A percentile compares a stretch with the other conserved stretches of the same genome.
These are phyloP conservation scores for Phaeosphaeria sp. DNA, from an alignment of 2,329 filamentous ascomycete genomes.

Conservation along the genomic window DNA sequence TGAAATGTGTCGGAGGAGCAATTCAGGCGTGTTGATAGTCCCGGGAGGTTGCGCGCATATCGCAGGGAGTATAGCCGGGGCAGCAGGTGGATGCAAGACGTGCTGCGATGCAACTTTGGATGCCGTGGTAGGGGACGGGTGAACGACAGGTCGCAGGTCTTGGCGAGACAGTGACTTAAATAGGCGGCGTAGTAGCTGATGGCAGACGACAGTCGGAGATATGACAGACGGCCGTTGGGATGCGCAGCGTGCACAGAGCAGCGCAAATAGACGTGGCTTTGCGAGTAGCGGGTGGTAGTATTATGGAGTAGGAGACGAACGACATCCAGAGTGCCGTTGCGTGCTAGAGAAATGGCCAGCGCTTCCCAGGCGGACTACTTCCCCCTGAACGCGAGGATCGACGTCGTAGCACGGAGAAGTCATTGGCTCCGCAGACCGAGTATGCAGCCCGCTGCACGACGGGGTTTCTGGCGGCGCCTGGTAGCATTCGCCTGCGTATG, in stretches of 20 bases:
- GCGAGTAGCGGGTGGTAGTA: neutral
- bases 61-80: slow-evolving; percentile 8
- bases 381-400: slow-evolving; percentile 22
- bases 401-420: slow-evolving; percentile 4
- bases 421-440: slow-evolving; percentile 21
- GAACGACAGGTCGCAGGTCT: neutral
- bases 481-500: neutral
- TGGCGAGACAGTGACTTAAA: neutral
- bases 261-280: neutral
- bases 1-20: neutral
- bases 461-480: neutral
- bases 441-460: slow-evolving; percentile 2
- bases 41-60: slow-evolving; percentile 19
- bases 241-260: slow-evolving; percentile 1
- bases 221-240: neutral
- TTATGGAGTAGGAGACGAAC: neutral
- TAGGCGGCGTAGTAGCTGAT: neutral
- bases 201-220: neutral
- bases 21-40: slow-evolving; percentile 9
- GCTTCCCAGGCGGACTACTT: slow-evolving; percentile 6
- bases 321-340: neutral
- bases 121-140: neutral
- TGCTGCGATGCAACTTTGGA: neutral
- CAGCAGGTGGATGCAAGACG: neutral
- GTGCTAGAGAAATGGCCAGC: neutral